Base-by-base conservation (phyloP, 768 basidiomycete genomes). In the Trametes villosa region DNA sequence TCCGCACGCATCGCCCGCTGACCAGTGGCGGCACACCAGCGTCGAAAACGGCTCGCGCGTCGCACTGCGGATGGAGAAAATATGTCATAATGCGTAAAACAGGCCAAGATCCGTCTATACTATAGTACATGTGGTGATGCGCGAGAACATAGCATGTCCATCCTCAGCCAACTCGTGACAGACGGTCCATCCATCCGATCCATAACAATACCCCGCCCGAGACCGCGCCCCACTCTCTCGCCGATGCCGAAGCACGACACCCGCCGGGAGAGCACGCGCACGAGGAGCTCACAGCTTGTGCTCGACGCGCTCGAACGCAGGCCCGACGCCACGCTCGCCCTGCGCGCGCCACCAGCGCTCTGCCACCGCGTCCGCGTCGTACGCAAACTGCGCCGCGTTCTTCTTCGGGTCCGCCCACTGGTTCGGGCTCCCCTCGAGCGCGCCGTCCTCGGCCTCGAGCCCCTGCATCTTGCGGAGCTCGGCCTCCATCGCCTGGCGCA, bases 391-490 rank as follows among this genome's bases (percentile, higher is more conserved):
- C 5, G 63, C 64, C 34, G 47, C 57, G 53, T 71, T 85, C 76
- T 83, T 84, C 51, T 68, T 71, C 65, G 75, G 77, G 67, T 87
- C 85, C 6, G 84, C 83, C 85, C 85, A 86, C 61, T 83, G 77
- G 62, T 86, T 86, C 57, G 76, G 74, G 63, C 79, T 83, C 2
- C 74, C 75, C 40, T 71, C 66, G 24, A 60, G 26, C 75, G 74
- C 17, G 27, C 54, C 46, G 4, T 38, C 36, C 4, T 15, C 36
- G 13, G 36, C 36, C 13, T 18, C 36, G 18, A 18, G 13, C 36
- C 62, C 62, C 29, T 41, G 68, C 66, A 22, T 46, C 68, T 59
- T 68, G 66, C 59, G 65, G 55, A 78, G 61, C 54, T 78, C 79
- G 0, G 65, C 66, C 33, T 72, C 76, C 79, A 81, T 86, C 26